Percentiles rank a stretch among this genome's conserved stretches.
Evolutionary conservation across 768 basidiomycete genomes (phyloP).

Genomic region (Panus rudis): DNA sequence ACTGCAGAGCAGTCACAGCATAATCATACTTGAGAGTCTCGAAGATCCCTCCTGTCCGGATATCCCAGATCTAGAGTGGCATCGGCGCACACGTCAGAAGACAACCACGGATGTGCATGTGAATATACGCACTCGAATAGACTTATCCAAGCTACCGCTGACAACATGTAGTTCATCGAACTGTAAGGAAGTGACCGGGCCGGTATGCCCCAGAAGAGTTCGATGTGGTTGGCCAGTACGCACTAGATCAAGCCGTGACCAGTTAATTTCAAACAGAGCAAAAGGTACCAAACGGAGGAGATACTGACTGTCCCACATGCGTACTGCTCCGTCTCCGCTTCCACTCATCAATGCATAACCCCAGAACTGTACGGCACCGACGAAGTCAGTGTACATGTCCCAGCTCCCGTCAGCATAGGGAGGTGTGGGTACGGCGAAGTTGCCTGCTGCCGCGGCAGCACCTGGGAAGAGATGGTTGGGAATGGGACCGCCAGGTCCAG

Average conservation of each 20-base stretch:
- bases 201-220: conserved; percentile 88
- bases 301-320: conserved; percentile 98
- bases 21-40: conserved; percentile 91
- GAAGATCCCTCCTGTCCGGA: conserved; percentile 80
- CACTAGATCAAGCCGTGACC: conserved; percentile 50
- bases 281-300: background rate
- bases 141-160: conserved; percentile 91
- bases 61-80: conserved; percentile 80
- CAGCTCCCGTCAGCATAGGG: conserved; percentile 85
- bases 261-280: background rate
- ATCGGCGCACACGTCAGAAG: conserved; percentile 1
- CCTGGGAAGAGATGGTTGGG: conserved; percentile 45
- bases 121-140: conserved; percentile 59
- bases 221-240: conserved; percentile 96
- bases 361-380: conserved; percentile 98
- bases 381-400: conserved; percentile 96
- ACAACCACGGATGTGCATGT: background rate
- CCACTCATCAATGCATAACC: conserved; percentile 96
- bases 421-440: conserved; percentile 79
- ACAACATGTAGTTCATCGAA: conserved; percentile 95
- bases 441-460: conserved; percentile 46
- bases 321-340: conserved; percentile 92
- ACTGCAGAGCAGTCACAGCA: conserved; percentile 86
- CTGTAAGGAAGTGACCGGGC: conserved; percentile 87
- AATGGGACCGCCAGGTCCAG: conserved; percentile 32